Base-by-base conservation (phyloP, 2,329 filamentous ascomycete species). In the Thermoascus crustaceus region DNA sequence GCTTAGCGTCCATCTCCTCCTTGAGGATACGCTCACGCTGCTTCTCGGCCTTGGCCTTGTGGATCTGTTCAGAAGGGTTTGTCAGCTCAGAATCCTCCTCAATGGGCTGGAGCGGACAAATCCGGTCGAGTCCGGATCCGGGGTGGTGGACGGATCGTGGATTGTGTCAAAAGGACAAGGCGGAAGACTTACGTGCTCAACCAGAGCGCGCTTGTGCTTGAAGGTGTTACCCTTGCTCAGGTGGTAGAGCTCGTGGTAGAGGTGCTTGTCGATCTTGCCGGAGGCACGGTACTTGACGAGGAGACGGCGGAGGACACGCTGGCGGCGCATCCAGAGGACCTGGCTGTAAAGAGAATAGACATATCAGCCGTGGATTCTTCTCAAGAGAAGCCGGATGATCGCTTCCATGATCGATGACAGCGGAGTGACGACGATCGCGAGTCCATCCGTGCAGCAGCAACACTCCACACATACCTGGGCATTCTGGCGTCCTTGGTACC, bases 191-290 rank as follows among this genome's bases (percentile, higher is more conserved):
- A 98, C 91, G 78, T 98, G 91, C 81, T 98, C 91, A 68, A 98
- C 87, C 61, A 98, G 82, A 65, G 88, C 91, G 74, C 91, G 84
- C 88, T 96, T 98, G 86, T 98, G 91, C 88, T 98, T 98, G 85
- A 98, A 98, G 70, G 91, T 89, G 83, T 98, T 98, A 93, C 91
- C 93, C 88, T 98, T 98, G 82, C 85, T 91, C 68, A 94, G 77
- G 73, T 95, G 91, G 81, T 98, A 98, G 57, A 98, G 86, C 77
- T 96, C 88, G 81, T 98, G 91, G 82, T 98, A 98, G 47, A 98
- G 87, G 80, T 98, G 91, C 83, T 98, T 98, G 78, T 98, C 91
- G 69, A 98, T 98, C 85, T 98, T 98, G 72, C 93, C 93, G 64
- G 84, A 85, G 71, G 89, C 89, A 73, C 91, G 91, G 80, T 98